Evolutionary conservation across 106 monocot species (phyloP), one percentile per base, ranked within the genome.

Genomic region (Xerophyta viscosa): DNA sequence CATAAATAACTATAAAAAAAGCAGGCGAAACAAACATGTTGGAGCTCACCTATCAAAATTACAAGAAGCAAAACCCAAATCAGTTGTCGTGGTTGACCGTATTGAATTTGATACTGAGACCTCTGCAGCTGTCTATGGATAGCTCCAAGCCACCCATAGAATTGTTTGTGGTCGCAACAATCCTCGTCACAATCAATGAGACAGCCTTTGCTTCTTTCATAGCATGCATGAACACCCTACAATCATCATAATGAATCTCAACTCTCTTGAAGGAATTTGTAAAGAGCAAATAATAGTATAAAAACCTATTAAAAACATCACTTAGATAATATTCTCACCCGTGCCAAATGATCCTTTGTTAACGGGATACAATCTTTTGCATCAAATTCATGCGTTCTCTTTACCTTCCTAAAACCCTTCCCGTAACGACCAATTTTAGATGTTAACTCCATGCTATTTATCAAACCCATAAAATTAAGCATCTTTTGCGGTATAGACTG

Each of bases 91-190:
- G 68, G 72, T 4, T 55, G 76, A 39, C 64, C 64, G 64, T 82
- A 82, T 49, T 72, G 71, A 27, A 82, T 76, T 52, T 76, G 76
- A 56, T 82, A 82, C 20, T 76, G 81, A 51, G 76, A 82, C 64
- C 81, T 67, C 43, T 72, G 81, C 29, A 82, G 71, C 25, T 68
- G 81, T 24, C 81, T 76, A 14, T 72, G 76, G 39, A 82, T 14
- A 45, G 67, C 64, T 55, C 81, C 81, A 51, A 76, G 13, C 63
- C 76, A 82, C 3, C 71, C 65, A 57, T 72, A 54, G 22, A 76
- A 20, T 29, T 68, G 63, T 57, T 81, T 82, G 1, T 19, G n/a
- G 39, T 76, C 41, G 22, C 27, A 82, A 49, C 55, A 20, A 13
- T 82, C 72, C 24, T 72, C 75, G 25, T 39, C 50, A 57, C 68